Evolutionary conservation across 345 rosid species (phyloP).

Genomic region (Litchi chinensis): DNA sequence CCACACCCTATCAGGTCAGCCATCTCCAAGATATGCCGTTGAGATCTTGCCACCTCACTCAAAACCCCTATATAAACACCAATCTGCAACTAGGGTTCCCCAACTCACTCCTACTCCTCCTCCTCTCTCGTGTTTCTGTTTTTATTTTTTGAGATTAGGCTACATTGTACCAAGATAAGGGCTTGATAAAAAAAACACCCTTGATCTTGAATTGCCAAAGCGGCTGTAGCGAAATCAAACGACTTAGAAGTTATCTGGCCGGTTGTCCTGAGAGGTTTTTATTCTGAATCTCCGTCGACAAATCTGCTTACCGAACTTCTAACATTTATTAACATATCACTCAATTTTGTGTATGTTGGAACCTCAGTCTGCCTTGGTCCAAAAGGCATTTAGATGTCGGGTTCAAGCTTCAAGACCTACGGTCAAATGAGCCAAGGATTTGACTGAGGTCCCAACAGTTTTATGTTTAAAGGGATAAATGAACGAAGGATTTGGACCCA

Average conservation of each 20-base stretch:
- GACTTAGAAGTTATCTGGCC: slow-evolving; percentile 70
- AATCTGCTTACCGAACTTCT: slow-evolving; percentile 92
- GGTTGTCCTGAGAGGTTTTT: slow-evolving; percentile 52
- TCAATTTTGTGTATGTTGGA: too few species aligned
- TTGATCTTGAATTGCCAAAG: slow-evolving; percentile 62
- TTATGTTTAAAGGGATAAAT: too few species aligned
- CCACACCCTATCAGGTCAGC: neutral
- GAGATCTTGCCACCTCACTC: slow-evolving; percentile 2
- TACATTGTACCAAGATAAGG: slow-evolving; percentile 75
- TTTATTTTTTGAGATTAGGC: slow-evolving; percentile 23
- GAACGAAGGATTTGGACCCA: too few species aligned
- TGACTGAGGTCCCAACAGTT: too few species aligned
- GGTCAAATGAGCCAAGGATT: too few species aligned
- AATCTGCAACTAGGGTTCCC: neutral
- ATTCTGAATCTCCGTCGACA: slow-evolving; percentile 41
- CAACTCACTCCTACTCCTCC: too few species aligned
- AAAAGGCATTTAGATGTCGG: too few species aligned
- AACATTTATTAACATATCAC: slow-evolving; percentile 29
- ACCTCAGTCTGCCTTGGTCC: too few species aligned
- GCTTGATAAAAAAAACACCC: slow-evolving; percentile 28
- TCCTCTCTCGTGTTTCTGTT: neutral
- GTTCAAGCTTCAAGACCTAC: too few species aligned
- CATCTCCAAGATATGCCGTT: slow-evolving; percentile 3
- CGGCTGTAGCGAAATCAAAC: slow-evolving; percentile 70
- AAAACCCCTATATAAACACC: neutral